Evolutionary conservation across 2,329 filamentous ascomycete genomes (phyloP).

Genomic region (Pyrenophora tritici-repentis): DNA sequence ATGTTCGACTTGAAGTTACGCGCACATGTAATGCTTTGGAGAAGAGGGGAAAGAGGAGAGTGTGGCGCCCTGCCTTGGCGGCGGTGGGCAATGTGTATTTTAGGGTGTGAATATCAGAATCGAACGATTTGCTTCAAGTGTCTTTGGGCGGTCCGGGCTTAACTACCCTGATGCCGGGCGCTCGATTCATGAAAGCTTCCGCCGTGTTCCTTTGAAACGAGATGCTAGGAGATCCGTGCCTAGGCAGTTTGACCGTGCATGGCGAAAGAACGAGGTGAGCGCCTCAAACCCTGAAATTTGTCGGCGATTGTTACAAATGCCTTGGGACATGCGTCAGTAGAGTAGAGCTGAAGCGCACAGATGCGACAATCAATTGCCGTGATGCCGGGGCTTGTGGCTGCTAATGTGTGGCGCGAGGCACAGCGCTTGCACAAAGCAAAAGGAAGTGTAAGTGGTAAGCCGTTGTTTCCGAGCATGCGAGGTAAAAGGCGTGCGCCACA

Average conservation of each 20-base stretch:
- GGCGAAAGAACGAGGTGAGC: neutral
- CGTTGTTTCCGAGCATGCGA: neutral
- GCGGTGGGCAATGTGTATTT: slow-evolving; percentile 6
- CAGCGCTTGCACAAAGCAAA: slow-evolving; percentile 2
- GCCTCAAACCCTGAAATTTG: neutral
- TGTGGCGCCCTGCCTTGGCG: neutral
- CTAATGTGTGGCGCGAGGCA: slow-evolving; percentile 1
- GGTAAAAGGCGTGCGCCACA: neutral
- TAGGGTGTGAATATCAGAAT: slow-evolving; percentile 11
- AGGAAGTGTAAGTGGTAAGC: neutral
- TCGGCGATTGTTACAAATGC: neutral
- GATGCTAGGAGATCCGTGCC: neutral
- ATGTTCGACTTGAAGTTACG: slow-evolving; percentile 7
- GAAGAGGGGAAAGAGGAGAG: neutral
- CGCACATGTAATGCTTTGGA: slow-evolving; percentile 9
- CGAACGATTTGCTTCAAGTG: neutral
- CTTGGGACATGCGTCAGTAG: neutral
- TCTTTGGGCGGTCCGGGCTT: slow-evolving; percentile 2
- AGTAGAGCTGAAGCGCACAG: neutral
- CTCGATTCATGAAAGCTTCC: neutral
- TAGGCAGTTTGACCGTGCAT: neutral
- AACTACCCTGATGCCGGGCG: neutral
- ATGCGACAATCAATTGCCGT: neutral
- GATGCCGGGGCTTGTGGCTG: neutral
- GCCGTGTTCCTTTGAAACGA: neutral